These are phyloP conservation scores for Aspergillus avenaceus DNA, from an alignment of 495 filamentous ascomycete species.

Conservation along the genomic window DNA sequence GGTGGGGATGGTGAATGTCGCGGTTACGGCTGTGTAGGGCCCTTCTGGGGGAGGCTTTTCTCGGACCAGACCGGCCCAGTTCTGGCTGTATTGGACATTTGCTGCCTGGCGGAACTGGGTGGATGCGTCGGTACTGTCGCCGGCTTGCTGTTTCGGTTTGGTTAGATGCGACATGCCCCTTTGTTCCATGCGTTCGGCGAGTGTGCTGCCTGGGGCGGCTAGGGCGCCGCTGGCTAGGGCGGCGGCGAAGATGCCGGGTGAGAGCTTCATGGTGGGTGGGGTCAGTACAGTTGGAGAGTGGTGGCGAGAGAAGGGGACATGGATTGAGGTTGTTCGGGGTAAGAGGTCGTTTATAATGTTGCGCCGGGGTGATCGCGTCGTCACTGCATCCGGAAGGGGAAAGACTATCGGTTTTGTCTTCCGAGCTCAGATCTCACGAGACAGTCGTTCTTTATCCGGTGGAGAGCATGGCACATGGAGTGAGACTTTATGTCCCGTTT, in stretches of 20 bases:
- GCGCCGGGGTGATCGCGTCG: no score
- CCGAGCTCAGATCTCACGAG: neutral
- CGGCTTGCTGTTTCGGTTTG: conserved; percentile 11
- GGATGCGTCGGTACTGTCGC: conserved; percentile 9
- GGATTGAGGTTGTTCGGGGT: no score
- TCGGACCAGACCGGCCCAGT: conserved; percentile 57
- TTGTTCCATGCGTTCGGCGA: conserved; percentile 24
- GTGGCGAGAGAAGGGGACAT: neutral
- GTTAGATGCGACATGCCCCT: conserved; percentile 26
- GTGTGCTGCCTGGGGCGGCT: conserved; percentile 23
- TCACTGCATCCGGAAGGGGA: conserved; percentile 18
- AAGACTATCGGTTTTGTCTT: conserved; percentile 25
- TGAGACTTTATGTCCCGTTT: no score
- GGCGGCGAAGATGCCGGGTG: conserved; percentile 15
- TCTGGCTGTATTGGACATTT: conserved; percentile 48
- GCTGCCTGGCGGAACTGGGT: conserved; percentile 15
- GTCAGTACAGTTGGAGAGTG: neutral
- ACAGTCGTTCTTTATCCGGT: neutral
- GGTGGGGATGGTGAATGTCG: conserved; percentile 51
- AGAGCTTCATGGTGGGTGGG: conserved; percentile 27
- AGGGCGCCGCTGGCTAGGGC: conserved; percentile 21
- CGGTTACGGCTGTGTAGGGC: conserved; percentile 49
- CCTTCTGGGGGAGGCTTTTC: conserved; percentile 36
- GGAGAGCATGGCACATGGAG: neutral
- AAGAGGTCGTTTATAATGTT: no score